Conservation (phyloP, 257 asterid genomes). For the Rubia yunnanensis region DNA sequence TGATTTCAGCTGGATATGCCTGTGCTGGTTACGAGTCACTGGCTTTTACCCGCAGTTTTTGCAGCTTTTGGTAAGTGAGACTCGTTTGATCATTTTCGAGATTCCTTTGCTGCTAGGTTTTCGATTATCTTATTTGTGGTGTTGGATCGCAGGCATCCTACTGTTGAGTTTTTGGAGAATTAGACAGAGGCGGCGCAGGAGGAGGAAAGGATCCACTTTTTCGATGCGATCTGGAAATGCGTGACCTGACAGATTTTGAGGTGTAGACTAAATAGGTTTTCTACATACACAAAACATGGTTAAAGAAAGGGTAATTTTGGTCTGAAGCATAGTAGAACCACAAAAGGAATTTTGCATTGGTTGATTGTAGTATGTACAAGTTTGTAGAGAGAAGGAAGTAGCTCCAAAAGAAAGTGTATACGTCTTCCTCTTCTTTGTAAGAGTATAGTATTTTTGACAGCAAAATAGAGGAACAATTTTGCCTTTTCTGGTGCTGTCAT, state of each 20-base stretch:
- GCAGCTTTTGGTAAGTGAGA: slow-evolving; percentile 58
- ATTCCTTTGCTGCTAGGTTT: not conserved
- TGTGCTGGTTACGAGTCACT: slow-evolving; percentile 69
- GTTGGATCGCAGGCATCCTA: slow-evolving; percentile 42
- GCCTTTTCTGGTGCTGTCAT: not conserved
- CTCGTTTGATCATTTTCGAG: not conserved
- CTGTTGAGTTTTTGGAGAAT: slow-evolving; percentile 70
- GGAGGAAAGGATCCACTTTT: slow-evolving; percentile 59
- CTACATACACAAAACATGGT: not conserved
- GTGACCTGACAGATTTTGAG: slow-evolving; percentile 11
- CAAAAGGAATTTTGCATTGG: slow-evolving; percentile 3
- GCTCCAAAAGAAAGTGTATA: not conserved
- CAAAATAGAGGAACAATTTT: not conserved
- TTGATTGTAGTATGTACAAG: slow-evolving; percentile 10
- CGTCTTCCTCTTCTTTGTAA: not conserved
- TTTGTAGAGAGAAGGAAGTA: not conserved
- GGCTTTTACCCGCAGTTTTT: slow-evolving; percentile 74
- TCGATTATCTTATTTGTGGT: not conserved
- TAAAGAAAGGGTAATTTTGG: slow-evolving; percentile 10
- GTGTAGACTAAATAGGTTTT: slow-evolving; percentile 3
- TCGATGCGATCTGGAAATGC: slow-evolving; percentile 46
- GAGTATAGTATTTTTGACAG: not conserved
- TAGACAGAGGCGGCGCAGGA: slow-evolving; percentile 69
- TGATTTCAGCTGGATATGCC: slow-evolving; percentile 71
- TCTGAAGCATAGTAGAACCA: not conserved